These are phyloP conservation scores for Sugiyamaella chiloensis DNA, from an alignment of 805 yeast species.

Conservation along the genomic window DNA sequence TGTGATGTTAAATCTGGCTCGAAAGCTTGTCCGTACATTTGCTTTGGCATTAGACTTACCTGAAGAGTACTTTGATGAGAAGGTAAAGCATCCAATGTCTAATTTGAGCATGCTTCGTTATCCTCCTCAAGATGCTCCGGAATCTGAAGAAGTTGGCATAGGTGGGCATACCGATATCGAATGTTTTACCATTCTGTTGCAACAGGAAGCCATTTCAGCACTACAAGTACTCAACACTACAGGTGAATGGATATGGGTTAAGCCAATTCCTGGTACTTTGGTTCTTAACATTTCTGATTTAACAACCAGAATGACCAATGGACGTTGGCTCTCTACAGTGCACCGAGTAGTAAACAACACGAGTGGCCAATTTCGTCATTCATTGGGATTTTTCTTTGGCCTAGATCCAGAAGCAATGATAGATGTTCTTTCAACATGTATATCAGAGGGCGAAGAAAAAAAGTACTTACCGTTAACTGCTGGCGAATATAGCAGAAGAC, in stretches of 20 bases:
- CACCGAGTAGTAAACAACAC: slow-evolving; percentile 38
- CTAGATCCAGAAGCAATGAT: background rate
- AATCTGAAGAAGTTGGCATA: slow-evolving; percentile 26
- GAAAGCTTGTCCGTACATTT: slow-evolving; percentile 8
- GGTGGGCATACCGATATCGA: slow-evolving; percentile 43
- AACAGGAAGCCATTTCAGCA: slow-evolving; percentile 39
- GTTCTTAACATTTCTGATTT: slow-evolving; percentile 42
- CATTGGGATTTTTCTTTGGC: background rate
- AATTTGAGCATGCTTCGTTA: slow-evolving; percentile 5
- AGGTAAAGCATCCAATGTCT: slow-evolving; percentile 13
- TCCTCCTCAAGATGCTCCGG: background rate
- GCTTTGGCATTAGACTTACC: slow-evolving; percentile 9
- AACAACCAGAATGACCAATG: slow-evolving; percentile 40
- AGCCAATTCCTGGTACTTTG: slow-evolving; percentile 35
- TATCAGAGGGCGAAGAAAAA: background rate
- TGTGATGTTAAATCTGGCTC: slow-evolving; percentile 6
- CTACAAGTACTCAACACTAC: slow-evolving; percentile 37
- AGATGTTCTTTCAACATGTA: background rate
- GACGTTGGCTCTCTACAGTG: slow-evolving; percentile 37
- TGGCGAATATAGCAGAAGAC: background rate
- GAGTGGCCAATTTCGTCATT: background rate
- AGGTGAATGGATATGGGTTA: slow-evolving; percentile 35
- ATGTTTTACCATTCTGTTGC: slow-evolving; percentile 36
- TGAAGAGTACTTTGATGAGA: slow-evolving; percentile 8
- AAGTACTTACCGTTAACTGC: background rate